Conservation (phyloP, 2,329 filamentous ascomycete genomes). For the Aspergillus fischeri region DNA sequence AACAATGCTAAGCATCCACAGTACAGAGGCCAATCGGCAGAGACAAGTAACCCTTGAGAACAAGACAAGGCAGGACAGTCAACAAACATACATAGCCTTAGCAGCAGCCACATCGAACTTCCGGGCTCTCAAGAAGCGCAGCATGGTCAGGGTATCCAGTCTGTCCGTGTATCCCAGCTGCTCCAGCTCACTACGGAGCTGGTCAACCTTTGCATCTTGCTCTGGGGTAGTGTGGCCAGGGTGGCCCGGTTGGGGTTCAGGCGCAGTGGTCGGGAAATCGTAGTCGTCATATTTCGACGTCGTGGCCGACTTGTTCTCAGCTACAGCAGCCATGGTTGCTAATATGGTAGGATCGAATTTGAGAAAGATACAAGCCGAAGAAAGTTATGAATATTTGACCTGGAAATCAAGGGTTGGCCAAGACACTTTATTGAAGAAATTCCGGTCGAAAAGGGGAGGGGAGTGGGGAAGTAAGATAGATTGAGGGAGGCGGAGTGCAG, state of each 20-base stretch:
- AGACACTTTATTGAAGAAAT: background rate
- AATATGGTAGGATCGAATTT: slow-evolving; percentile 1
- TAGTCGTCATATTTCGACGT: slow-evolving; percentile 95
- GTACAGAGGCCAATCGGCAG: too few relatives aligned
- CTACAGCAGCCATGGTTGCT: slow-evolving; percentile 28
- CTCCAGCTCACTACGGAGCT: slow-evolving; percentile 83
- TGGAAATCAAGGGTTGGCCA: background rate
- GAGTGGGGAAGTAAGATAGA: background rate
- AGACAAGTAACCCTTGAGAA: background rate
- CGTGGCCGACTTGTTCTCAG: slow-evolving; percentile 44
- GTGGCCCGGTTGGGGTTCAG: slow-evolving; percentile 69
- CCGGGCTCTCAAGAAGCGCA: slow-evolving; percentile 87
- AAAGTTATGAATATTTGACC: slow-evolving; percentile 5
- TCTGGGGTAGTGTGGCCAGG: slow-evolving; percentile 79
- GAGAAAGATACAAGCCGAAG: slow-evolving; percentile 5
- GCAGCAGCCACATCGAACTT: slow-evolving; percentile 85
- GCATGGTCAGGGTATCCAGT: slow-evolving; percentile 87
- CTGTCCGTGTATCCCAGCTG: slow-evolving; percentile 74
- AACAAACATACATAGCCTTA: slow-evolving; percentile 73
- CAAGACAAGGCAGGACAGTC: slow-evolving; percentile 2
- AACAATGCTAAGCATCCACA: background rate
- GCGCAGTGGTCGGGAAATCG: slow-evolving; percentile 79
- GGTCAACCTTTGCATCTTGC: slow-evolving; percentile 84
- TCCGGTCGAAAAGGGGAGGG: background rate
- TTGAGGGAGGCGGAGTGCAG: background rate